These are phyloP conservation scores for Trichomonas tenax DNA, from an alignment of 208 protist genomes.

Conservation along the genomic window DNA sequence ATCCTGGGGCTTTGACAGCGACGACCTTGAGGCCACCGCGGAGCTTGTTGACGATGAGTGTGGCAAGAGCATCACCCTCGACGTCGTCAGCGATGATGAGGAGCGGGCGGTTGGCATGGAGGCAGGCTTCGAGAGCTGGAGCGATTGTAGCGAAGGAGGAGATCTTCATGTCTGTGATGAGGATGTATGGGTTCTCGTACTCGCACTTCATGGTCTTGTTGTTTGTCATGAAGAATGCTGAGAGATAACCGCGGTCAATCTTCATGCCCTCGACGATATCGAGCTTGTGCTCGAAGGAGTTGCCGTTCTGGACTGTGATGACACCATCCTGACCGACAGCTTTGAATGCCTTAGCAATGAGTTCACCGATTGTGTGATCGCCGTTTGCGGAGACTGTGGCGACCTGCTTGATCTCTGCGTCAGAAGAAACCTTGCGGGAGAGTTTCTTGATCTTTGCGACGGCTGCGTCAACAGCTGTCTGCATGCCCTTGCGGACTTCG, in stretches of 20 bases:
- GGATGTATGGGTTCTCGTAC: slow-evolving; percentile 77
- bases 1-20: slow-evolving; percentile 90
- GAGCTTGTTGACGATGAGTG: slow-evolving; percentile 77
- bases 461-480: slow-evolving; percentile 68
- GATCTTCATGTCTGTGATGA: slow-evolving; percentile 87
- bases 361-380: slow-evolving; percentile 81
- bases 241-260: slow-evolving; percentile 77
- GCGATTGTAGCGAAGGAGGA: slow-evolving; percentile 42
- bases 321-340: slow-evolving; percentile 94
- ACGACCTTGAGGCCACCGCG: slow-evolving; percentile 48
- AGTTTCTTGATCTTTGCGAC: slow-evolving; percentile 58
- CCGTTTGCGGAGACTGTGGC: slow-evolving; percentile 98
- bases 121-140: slow-evolving; percentile 37
- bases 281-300: slow-evolving; percentile 84
- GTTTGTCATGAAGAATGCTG: slow-evolving; percentile 95
- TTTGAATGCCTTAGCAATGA: slow-evolving; percentile 94
- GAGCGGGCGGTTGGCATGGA: slow-evolving; percentile 59
- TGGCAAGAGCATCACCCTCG: slow-evolving; percentile 80
- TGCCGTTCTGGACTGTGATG: slow-evolving; percentile 95
- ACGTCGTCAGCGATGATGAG: slow-evolving; percentile 97
- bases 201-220: slow-evolving; percentile 76
- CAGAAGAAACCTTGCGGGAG: slow-evolving; percentile 70
- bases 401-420: slow-evolving; percentile 80
- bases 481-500: slow-evolving; percentile 93
- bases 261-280: slow-evolving; percentile 59